Evolutionary conservation across 495 filamentous ascomycete species (phyloP), one percentile per base, ranked within the genome.

Genomic region (Aspergillus indologenus): DNA sequence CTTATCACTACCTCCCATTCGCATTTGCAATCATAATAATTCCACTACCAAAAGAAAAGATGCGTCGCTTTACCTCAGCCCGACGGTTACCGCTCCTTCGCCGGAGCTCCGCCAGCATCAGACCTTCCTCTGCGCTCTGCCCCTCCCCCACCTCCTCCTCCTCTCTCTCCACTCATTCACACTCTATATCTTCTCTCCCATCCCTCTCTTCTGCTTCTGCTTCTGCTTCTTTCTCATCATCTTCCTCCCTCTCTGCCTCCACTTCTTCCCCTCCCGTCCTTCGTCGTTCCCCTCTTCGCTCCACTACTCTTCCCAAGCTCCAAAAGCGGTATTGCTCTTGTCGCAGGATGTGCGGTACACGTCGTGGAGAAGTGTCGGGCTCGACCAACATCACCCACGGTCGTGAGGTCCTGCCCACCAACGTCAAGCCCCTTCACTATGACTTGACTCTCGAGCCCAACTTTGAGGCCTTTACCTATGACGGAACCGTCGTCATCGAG

Each of bases 341-440:
- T 63, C 76, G 75, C 72, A 80, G 76, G 68, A 80, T 80, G 77
- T 79, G 77, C 60, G 62, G 69, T 62, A 69, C 76, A 54, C 72
- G 76, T 34, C 75, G 72, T 57, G 69, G 64, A 50, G 76, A 76
- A 29, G 65, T 59, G 60, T 73, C 72, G 24, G 77, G 75, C 65
- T 76, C 75, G 60, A 80, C 77, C 65, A 76, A 84, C 69, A 70
- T 85, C 53, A 61, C 71, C 50, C 73, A 79, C 55, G 82, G 82
- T 52, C 81, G 85, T 62, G 81, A 87, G 74, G 83, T 88, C 59
- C 71, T 89, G 49, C 85, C 85, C 45, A 85, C 82, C 66, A 87
- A 87, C 56, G 84, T 87, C 57, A 87, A 85, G 72, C 85, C 86
- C 1, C 58, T 81, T 21, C 85, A 89, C 65, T 88, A 89, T 68